Base-by-base conservation (phyloP, 2,329 filamentous ascomycete species). In the Truncatella angustata region DNA sequence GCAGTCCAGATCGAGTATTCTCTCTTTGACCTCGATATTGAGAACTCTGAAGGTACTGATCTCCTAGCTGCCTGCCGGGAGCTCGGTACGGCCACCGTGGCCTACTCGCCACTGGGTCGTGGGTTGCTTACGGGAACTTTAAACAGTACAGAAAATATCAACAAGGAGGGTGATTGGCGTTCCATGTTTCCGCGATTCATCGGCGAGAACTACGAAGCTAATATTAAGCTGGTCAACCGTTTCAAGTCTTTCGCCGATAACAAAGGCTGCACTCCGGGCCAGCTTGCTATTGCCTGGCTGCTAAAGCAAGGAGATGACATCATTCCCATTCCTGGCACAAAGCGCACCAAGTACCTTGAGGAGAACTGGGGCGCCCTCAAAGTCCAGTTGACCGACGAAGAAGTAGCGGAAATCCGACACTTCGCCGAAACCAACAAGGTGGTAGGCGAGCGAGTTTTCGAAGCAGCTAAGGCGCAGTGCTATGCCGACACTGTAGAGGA, bases 211-310 rank as follows among this genome's bases (percentile, higher is more conserved):
- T 78, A 84, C 58, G 66, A 64, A 7, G 79, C 79, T 63, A 86
- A 86, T 56, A 54, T 84, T 10, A 68, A 72, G 55, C 63, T 86
- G 2, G 76, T 84, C 3, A 75, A 79, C 28, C 64, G 65, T 16
- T 72, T 87, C 51, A 63, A 67, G 3, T 68, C 61, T 4, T n/a
- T 86, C 5, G 82, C 81, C 0, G 67, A 73, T 37, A 71, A 68
- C 55, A 86, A 87, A 66, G 74, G 62, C 5, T 74, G 72, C 42
- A 84, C 84, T 0, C 58, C 81, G 0, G 74, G 73, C 1, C 79
- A 89, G 62, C 62, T 89, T 28, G 78, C 81, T 1, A 70, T 88
- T 24, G 84, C 84, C 0, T 88, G 85, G 84, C 58, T 88, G 51
- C 59, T 85, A 56, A 76, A 76, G 4, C 82, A 87, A 59, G 81